Conservation (phyloP, 2,329 filamentous ascomycete species). For the Monosporascus sp. region DNA sequence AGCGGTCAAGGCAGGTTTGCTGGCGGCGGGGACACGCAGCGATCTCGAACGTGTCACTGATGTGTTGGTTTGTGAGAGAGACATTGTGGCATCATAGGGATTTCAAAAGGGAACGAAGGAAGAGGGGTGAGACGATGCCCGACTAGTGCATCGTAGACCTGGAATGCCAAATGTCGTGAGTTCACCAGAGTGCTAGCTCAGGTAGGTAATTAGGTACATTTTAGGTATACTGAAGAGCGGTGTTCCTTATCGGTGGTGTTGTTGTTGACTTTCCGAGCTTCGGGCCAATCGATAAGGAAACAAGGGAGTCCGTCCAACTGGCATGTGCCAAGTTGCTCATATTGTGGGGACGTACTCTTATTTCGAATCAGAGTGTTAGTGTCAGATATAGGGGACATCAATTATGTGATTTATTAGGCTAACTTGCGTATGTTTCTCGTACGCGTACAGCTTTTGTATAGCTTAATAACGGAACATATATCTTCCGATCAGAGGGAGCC, state of each 20-base stretch:
- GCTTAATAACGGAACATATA: too few relatives aligned
- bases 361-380: too few relatives aligned
- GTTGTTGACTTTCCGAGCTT: background rate
- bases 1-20: constrained; percentile 24
- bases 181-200: too few relatives aligned
- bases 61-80: constrained; percentile 25
- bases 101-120: background rate
- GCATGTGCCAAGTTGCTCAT: background rate
- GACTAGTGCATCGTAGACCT: background rate
- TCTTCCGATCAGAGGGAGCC: too few relatives aligned
- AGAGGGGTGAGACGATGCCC: background rate
- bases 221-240: background rate
- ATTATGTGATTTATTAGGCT: too few relatives aligned
- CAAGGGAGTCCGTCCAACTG: too few relatives aligned
- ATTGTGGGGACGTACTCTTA: background rate
- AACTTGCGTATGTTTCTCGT: too few relatives aligned
- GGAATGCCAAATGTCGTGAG: background rate
- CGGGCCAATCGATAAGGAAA: background rate
- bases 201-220: background rate
- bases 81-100: constrained; percentile 26
- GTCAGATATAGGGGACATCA: too few relatives aligned
- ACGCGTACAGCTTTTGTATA: too few relatives aligned
- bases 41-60: constrained; percentile 26
- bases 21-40: constrained; percentile 14
- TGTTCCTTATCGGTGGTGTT: background rate